Percentiles rank a stretch among this genome's conserved stretches.
These are phyloP conservation scores for Casaregolazyma lundiana DNA, from an alignment of 1,139 yeast species.

Conservation along the genomic window DNA sequence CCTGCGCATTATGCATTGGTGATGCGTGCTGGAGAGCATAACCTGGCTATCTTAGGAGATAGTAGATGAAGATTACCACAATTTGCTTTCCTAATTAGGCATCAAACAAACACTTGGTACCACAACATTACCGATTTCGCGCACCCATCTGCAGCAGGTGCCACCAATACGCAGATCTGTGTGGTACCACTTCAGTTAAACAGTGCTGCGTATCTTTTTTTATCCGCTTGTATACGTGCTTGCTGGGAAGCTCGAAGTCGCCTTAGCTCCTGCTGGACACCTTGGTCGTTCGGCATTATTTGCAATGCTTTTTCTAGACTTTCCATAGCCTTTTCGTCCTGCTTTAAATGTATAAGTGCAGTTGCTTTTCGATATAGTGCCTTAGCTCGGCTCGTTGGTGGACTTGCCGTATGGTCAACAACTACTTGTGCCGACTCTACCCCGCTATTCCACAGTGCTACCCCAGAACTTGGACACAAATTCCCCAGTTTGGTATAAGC, in stretches of 20 bases:
- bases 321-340: conserved; percentile 65
- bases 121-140: not conserved
- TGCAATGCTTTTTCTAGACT: conserved; percentile 64
- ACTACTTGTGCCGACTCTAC: conserved; percentile 1
- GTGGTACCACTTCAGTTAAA: conserved; percentile 36
- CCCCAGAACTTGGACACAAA: conserved; percentile 37
- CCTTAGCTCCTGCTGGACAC: conserved; percentile 60
- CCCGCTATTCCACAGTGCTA: not conserved
- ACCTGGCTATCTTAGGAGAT: not conserved
- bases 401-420: not conserved
- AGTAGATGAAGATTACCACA: conserved; percentile 1
- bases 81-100: conserved; percentile 8
- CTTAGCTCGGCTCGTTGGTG: conserved; percentile 63
- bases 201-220: conserved; percentile 81
- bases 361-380: conserved; percentile 84
- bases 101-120: conserved; percentile 1
- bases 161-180: not conserved
- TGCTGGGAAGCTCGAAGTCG: conserved; percentile 54
- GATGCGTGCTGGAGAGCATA: not conserved
- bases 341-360: conserved; percentile 60
- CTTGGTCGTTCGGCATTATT: conserved; percentile 69
- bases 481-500: conserved; percentile 61
- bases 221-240: conserved; percentile 62
- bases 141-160: not conserved
- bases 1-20: not conserved